These are phyloP conservation scores for Tulasnella sp. DNA, from an alignment of 768 basidiomycete genomes.

Conservation along the genomic window DNA sequence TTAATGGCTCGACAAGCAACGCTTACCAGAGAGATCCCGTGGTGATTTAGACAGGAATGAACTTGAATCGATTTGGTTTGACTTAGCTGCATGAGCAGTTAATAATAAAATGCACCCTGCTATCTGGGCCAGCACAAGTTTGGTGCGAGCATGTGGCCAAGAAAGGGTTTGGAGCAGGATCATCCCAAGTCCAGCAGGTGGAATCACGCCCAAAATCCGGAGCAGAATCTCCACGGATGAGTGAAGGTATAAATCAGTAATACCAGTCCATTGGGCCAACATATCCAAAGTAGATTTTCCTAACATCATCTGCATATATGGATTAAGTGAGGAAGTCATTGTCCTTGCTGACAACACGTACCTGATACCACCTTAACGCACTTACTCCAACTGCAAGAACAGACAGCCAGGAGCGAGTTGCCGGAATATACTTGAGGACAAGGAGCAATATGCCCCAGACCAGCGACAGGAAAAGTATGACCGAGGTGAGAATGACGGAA, in stretches of 20 bases:
- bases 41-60: constrained; percentile 86
- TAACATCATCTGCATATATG: constrained; percentile 96
- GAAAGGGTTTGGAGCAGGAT: constrained; percentile 84
- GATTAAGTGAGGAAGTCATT: too few relatives aligned
- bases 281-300: constrained; percentile 86
- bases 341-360: too few relatives aligned
- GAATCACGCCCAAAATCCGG: constrained; percentile 84
- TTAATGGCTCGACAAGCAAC: too few relatives aligned
- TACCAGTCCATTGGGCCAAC: constrained; percentile 88
- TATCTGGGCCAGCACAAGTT: constrained; percentile 78
- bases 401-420: constrained; percentile 89
- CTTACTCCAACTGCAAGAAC: constrained; percentile 93
- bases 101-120: constrained; percentile 85
- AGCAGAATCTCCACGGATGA: constrained; percentile 90
- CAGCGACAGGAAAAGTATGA: constrained; percentile 72
- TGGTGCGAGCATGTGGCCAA: constrained; percentile 86
- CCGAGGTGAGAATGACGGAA: constrained; percentile 69
- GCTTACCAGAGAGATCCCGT: constrained; percentile 65
- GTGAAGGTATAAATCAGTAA: constrained; percentile 74
- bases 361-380: constrained; percentile 92
- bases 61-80: constrained; percentile 76
- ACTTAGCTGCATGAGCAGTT: constrained; percentile 81
- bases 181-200: constrained; percentile 89
- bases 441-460: constrained; percentile 69
- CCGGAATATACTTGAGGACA: constrained; percentile 73